Percentiles rank a stretch among this genome's conserved stretches.
Conservation (phyloP, 2,329 filamentous ascomycete genomes). For the Ambrosiella beaveri region DNA sequence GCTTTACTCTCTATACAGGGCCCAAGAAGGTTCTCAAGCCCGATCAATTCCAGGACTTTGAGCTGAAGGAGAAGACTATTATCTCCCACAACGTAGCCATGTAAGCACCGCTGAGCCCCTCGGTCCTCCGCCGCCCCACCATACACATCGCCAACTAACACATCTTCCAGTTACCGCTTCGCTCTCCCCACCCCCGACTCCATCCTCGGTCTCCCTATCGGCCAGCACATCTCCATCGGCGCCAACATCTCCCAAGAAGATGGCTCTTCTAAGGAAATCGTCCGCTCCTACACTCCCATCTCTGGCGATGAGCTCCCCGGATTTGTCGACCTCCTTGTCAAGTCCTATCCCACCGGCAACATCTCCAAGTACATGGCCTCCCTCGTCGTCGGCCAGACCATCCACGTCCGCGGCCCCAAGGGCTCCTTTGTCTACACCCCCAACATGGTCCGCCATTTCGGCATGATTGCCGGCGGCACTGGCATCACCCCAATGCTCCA, state of each 20-base stretch:
- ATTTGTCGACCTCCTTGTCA: slow-evolving; percentile 92
- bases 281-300: slow-evolving; percentile 84
- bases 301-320: slow-evolving; percentile 78
- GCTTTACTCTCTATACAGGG: slow-evolving; percentile 28
- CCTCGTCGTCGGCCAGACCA: slow-evolving; percentile 65
- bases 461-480: slow-evolving; percentile 95
- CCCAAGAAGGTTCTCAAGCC: slow-evolving; percentile 74
- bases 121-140: neutral
- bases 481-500: slow-evolving; percentile 98
- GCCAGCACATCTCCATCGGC: slow-evolving; percentile 95
- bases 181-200: slow-evolving; percentile 57
- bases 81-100: slow-evolving; percentile 98
- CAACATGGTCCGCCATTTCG: slow-evolving; percentile 91
- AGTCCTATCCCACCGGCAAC: slow-evolving; percentile 93
- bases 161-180: slow-evolving; percentile 62
- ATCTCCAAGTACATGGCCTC: slow-evolving; percentile 86
- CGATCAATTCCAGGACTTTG: slow-evolving; percentile 75
- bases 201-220: slow-evolving; percentile 90
- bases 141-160: slow-evolving; percentile 1
- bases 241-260: slow-evolving; percentile 51
- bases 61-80: slow-evolving; percentile 84
- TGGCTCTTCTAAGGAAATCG: slow-evolving; percentile 63
- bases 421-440: slow-evolving; percentile 94
- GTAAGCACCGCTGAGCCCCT: slow-evolving; percentile 27
- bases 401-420: slow-evolving; percentile 87